phyloP scores from a whole-genome alignment of 805 yeast genomes.

The Schizosaccharomyces japonicus region DNA sequence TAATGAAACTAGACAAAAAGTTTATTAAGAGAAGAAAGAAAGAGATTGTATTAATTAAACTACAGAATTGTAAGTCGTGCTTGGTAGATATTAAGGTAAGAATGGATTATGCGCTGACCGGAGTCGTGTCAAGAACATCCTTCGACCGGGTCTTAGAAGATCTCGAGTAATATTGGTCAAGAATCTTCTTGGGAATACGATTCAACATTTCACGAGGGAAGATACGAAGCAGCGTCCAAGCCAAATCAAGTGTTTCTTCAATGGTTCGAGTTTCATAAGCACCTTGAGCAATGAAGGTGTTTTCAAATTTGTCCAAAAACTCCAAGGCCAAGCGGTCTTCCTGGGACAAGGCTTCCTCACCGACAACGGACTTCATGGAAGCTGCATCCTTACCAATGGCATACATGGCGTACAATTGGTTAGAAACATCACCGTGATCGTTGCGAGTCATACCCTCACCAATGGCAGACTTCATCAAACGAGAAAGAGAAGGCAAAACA shows the following conservation, averaged over 20 bases:
- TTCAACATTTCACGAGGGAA: conserved; percentile 97
- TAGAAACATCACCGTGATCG: conserved; percentile 97
- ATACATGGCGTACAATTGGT: conserved; percentile 94
- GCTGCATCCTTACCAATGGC: conserved; percentile 99
- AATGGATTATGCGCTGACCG: not conserved
- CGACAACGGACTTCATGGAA: conserved; percentile 98
- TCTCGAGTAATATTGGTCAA: conserved; percentile 88
- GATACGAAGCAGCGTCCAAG: conserved; percentile 93
- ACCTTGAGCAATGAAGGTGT: conserved; percentile 85
- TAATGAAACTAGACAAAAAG: not conserved
- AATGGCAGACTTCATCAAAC: conserved; percentile 97
- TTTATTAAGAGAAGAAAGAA: not conserved
- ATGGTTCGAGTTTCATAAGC: conserved; percentile 88
- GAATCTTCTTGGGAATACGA: conserved; percentile 93
- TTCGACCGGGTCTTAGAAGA: conserved; percentile 28
- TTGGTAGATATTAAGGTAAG: not conserved
- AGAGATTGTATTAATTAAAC: not conserved
- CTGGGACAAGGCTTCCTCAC: conserved; percentile 94
- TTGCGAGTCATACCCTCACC: conserved; percentile 99
- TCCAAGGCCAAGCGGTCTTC: conserved; percentile 95
- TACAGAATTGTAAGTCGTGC: not conserved
- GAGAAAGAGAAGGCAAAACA: conserved; percentile 87
- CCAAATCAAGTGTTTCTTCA: conserved; percentile 87
- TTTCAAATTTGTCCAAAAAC: conserved; percentile 92
- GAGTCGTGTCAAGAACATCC: conserved; percentile 16